These are phyloP conservation scores for Colletotrichum abscissum DNA, from an alignment of 2,329 filamentous ascomycete species.

Conservation along the genomic window DNA sequence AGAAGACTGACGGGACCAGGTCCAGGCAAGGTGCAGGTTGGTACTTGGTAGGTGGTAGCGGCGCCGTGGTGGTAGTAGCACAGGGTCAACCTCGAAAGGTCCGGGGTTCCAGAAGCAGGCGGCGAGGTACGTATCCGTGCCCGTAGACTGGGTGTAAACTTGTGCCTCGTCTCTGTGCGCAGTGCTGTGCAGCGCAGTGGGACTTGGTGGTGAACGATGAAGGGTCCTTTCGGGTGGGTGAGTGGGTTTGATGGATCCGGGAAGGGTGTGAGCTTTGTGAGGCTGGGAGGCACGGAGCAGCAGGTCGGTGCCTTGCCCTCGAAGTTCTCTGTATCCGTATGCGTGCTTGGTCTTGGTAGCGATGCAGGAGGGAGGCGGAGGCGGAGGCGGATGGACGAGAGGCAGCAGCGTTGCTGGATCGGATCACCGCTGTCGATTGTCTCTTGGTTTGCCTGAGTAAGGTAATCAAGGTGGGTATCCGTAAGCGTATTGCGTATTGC, in stretches of 20 bases:
- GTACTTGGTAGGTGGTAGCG: not conserved
- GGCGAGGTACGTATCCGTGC: not conserved
- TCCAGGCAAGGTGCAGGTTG: slow-evolving; percentile 9
- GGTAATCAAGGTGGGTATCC: not conserved
- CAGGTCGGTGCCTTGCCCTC: not conserved
- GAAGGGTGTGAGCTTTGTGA: not conserved
- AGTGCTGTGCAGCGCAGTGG: not conserved
- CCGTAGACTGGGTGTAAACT: not conserved
- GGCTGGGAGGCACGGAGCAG: slow-evolving; percentile 4
- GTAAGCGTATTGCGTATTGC: not conserved
- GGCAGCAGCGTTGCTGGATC: slow-evolving; percentile 16
- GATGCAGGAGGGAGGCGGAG: not conserved
- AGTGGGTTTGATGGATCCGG: not conserved
- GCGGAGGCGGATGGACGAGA: not conserved
- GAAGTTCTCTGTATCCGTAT: not conserved
- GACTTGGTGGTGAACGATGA: not conserved
- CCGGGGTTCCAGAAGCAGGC: not conserved
- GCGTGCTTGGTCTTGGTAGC: not conserved
- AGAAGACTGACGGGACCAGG: slow-evolving; percentile 1
- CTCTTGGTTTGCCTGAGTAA: not conserved
- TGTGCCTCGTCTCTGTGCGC: not conserved
- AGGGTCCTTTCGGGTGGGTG: slow-evolving; percentile 8
- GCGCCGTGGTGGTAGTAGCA: not conserved
- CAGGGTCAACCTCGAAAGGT: slow-evolving; percentile 5
- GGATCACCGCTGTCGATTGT: not conserved